Conservation (phyloP, 2,329 filamentous ascomycete genomes). For the Cercospora sesami region DNA sequence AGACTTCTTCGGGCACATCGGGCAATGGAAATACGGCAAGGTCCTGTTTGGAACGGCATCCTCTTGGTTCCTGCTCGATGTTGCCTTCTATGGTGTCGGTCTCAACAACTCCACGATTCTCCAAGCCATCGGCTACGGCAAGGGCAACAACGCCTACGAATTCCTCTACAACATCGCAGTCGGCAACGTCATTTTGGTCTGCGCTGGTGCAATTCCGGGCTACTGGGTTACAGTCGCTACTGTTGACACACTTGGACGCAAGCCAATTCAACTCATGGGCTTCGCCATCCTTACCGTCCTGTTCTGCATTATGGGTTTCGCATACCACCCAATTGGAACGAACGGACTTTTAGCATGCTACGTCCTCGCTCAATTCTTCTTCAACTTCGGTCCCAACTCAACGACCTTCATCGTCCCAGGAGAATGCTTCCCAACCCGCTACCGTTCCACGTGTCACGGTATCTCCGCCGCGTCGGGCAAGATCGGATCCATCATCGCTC, state of each 20-base stretch:
- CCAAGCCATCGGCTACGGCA: conserved; percentile 68
- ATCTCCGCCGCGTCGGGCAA: conserved; percentile 53
- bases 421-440: conserved; percentile 55
- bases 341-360: conserved; percentile 49
- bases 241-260: conserved; percentile 73
- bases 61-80: conserved; percentile 81
- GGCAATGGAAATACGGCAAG: conserved; percentile 68
- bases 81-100: conserved; percentile 59
- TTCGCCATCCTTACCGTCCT: conserved; percentile 51
- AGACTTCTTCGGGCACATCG: conserved; percentile 72
- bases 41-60: conserved; percentile 76
- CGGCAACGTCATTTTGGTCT: conserved; percentile 75
- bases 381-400: conserved; percentile 55
- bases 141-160: conserved; percentile 64
- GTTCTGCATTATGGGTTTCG: conserved; percentile 54
- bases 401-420: conserved; percentile 55
- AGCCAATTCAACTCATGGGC: conserved; percentile 68
- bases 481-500: conserved; percentile 52
- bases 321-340: conserved; percentile 47
- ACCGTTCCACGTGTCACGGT: conserved; percentile 51
- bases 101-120: conserved; percentile 76
- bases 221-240: conserved; percentile 79
- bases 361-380: conserved; percentile 54
- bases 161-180: conserved; percentile 72
- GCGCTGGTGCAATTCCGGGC: conserved; percentile 75